These are phyloP conservation scores for Allium sativum DNA, from an alignment of 106 monocot genomes.

Conservation along the genomic window DNA sequence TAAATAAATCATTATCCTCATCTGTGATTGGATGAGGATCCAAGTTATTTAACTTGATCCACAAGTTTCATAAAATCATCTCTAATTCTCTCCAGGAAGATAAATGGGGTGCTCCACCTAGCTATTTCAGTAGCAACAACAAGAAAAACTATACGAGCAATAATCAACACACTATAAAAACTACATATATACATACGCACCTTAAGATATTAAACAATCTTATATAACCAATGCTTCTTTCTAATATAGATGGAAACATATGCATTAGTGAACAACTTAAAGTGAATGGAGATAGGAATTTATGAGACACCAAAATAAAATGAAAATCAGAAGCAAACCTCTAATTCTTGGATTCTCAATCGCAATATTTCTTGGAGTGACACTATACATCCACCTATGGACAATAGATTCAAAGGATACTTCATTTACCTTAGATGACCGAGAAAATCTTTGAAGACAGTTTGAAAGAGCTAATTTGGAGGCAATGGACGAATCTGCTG, in stretches of 20 bases:
- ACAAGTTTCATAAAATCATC: constrained; percentile 87
- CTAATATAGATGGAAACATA: too few relatives aligned
- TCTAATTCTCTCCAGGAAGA: constrained; percentile 72
- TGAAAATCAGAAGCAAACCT: constrained; percentile 6
- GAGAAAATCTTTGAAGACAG: constrained; percentile 62
- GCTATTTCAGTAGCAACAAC: constrained; percentile 78
- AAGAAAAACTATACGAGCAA: constrained; percentile 78
- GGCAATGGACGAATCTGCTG: constrained; percentile 97
- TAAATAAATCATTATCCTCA: constrained; percentile 82
- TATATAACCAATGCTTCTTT: too few relatives aligned
- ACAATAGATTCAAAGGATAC: constrained; percentile 22
- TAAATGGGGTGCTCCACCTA: constrained; percentile 77
- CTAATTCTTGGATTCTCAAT: constrained; percentile 32
- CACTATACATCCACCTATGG: constrained; percentile 55
- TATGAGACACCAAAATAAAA: background rate
- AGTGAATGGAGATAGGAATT: too few relatives aligned
- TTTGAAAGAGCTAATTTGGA: constrained; percentile 90
- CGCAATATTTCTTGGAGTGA: constrained; percentile 42
- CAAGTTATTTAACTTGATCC: constrained; percentile 38
- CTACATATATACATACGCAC: too few relatives aligned
- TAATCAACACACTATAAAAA: too few relatives aligned
- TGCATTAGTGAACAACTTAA: too few relatives aligned
- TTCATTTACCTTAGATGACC: constrained; percentile 39
- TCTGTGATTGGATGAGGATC: constrained; percentile 61
- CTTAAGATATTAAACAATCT: too few relatives aligned